A percentile compares a stretch with the other conserved stretches of the same genome.
Evolutionary conservation across 2,329 filamentous ascomycete species (phyloP).

Genomic region (Lizonia empirigonia): DNA sequence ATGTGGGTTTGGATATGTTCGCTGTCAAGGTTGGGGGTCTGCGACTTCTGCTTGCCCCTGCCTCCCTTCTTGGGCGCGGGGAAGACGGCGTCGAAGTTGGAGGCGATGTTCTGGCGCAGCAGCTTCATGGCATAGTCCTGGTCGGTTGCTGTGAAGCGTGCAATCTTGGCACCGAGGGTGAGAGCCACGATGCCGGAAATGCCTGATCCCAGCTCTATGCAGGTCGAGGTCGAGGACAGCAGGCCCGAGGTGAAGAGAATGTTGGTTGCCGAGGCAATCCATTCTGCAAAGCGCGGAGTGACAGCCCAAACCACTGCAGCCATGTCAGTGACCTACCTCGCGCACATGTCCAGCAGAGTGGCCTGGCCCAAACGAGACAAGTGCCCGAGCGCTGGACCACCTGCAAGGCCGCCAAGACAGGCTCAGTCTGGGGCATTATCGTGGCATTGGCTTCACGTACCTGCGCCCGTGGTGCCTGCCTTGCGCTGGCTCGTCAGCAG

Average conservation of each 20-base stretch:
- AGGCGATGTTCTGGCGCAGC: slow-evolving; percentile 74
- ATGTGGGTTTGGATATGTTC: slow-evolving; percentile 18
- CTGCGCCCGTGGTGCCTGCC: slow-evolving; percentile 75
- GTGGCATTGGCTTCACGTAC: slow-evolving; percentile 43
- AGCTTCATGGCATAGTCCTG: slow-evolving; percentile 82
- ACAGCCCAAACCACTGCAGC: slow-evolving; percentile 84
- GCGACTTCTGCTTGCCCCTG: slow-evolving; percentile 13
- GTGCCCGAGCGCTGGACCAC: slow-evolving; percentile 6
- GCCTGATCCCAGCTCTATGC: slow-evolving; percentile 88
- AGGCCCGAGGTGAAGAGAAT: slow-evolving; percentile 63
- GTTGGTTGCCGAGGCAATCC: slow-evolving; percentile 71
- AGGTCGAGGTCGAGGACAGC: slow-evolving; percentile 60
- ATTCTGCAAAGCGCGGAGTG: slow-evolving; percentile 79
- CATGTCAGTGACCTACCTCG: slow-evolving; percentile 9
- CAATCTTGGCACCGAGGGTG: slow-evolving; percentile 65
- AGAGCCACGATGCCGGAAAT: slow-evolving; percentile 81
- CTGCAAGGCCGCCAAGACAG: slow-evolving; percentile 35
- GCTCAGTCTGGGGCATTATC: slow-evolving; percentile 23
- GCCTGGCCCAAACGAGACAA: slow-evolving; percentile 12
- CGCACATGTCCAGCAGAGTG: neutral
- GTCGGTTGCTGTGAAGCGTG: slow-evolving; percentile 79
- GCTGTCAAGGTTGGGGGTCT: slow-evolving; percentile 52
- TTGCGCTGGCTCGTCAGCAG: slow-evolving; percentile 77
- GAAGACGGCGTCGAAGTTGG: slow-evolving; percentile 55
- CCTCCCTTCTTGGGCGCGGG: slow-evolving; percentile 11